phyloP scores from a whole-genome alignment of 768 basidiomycete genomes.

The Boletus vermiculosoides region DNA sequence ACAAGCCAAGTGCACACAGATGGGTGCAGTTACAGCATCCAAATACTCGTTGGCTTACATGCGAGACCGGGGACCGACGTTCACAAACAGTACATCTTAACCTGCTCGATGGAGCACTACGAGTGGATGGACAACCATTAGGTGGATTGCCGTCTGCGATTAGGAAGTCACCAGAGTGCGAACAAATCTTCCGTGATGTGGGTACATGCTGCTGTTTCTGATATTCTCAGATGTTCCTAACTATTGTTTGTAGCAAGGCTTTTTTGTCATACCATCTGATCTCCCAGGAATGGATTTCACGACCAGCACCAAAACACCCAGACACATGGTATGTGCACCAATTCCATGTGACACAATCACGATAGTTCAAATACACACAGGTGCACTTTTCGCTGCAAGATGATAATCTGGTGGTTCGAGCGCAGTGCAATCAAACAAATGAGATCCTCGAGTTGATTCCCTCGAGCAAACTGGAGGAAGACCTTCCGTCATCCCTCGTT shows the following conservation, averaged over 20 bases:
- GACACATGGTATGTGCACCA: neutral
- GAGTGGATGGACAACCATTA: slow-evolving; percentile 17
- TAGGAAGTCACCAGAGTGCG: neutral
- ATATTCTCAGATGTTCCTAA: neutral
- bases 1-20: too few relatives aligned
- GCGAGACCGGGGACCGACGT: neutral
- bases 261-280: neutral
- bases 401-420: slow-evolving; percentile 8
- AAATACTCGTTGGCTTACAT: slow-evolving; percentile 14
- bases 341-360: neutral
- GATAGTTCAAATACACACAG: neutral
- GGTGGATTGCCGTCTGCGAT: slow-evolving; percentile 7
- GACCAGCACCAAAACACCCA: neutral
- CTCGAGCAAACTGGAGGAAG: neutral
- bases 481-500: too few relatives aligned
- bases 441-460: slow-evolving; percentile 23
- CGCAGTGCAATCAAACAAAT: neutral
- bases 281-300: neutral
- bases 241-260: neutral
- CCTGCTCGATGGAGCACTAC: slow-evolving; percentile 7
- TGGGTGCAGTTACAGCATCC: too few relatives aligned
- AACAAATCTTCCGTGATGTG: slow-evolving; percentile 2
- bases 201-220: neutral
- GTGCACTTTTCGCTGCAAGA: slow-evolving; percentile 15
- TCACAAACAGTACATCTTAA: neutral